Conservation (phyloP, 1,284 basidiomycete genomes). For the Papiliotrema laurentii region DNA sequence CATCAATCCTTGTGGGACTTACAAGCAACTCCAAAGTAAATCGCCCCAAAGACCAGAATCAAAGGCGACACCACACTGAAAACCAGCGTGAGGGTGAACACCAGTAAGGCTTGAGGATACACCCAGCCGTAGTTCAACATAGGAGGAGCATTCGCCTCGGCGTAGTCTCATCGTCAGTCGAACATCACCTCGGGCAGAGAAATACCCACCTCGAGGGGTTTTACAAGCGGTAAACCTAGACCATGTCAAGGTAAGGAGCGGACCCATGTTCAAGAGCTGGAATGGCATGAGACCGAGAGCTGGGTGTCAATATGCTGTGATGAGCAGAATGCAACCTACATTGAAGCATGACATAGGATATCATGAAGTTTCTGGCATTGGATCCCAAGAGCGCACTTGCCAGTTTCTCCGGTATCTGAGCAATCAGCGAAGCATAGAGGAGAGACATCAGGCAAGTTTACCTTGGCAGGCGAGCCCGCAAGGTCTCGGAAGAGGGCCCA, state of each 20-base stretch:
- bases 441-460: constrained; percentile 10
- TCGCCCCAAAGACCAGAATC: constrained; percentile 86
- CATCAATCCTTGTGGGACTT: constrained; percentile 12
- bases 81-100: constrained; percentile 90
- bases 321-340: constrained; percentile 48
- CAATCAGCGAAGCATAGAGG: neutral
- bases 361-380: constrained; percentile 73
- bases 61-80: constrained; percentile 94
- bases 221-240: constrained; percentile 65
- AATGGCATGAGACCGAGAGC: constrained; percentile 90
- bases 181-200: neutral
- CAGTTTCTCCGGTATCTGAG: constrained; percentile 82
- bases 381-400: constrained; percentile 71
- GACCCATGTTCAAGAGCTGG: constrained; percentile 83
- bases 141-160: constrained; percentile 93
- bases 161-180: constrained; percentile 61
- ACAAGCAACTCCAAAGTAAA: constrained; percentile 88
- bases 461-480: constrained; percentile 68
- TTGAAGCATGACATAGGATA: constrained; percentile 93
- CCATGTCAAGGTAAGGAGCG: constrained; percentile 69
- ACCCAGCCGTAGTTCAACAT: constrained; percentile 90
- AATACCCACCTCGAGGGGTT: constrained; percentile 70
- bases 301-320: constrained; percentile 29
- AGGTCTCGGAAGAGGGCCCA: constrained; percentile 82
- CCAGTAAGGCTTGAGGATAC: constrained; percentile 89